Evolutionary conservation across 2,329 filamentous ascomycete genomes (phyloP).

Genomic region (Aspergillus pseudonomiae): DNA sequence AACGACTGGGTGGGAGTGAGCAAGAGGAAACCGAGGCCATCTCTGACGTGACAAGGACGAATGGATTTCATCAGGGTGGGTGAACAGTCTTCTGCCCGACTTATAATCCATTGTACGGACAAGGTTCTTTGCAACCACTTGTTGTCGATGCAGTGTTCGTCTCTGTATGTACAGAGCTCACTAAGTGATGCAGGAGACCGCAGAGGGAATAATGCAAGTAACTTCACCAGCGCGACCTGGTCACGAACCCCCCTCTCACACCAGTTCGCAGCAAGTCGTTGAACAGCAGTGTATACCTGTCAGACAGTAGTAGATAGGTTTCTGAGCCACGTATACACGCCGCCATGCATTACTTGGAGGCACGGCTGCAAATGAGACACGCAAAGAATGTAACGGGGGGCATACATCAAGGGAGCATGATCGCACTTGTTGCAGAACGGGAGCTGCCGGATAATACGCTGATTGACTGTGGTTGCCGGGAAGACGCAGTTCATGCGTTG

Average conservation of each 20-base stretch:
- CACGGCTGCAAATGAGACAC: conserved; percentile 19
- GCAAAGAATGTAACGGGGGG: conserved; percentile 18
- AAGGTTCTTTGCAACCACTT: background rate
- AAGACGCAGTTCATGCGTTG: conserved; percentile 17
- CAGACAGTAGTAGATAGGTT: conserved; percentile 2
- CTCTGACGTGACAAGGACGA: conserved; percentile 33
- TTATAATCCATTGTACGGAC: conserved; percentile 36
- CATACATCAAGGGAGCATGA: conserved; percentile 14
- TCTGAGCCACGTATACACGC: conserved; percentile 20
- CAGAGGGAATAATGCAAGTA: conserved; percentile 14
- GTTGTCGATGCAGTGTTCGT: background rate
- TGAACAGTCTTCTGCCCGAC: conserved; percentile 30
- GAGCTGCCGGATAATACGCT: background rate
- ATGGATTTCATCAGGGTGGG: conserved; percentile 31
- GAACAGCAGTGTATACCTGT: conserved; percentile 9
- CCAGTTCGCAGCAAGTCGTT: conserved; percentile 15
- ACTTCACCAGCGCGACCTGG: background rate
- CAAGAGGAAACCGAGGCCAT: conserved; percentile 33
- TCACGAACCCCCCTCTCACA: conserved; percentile 16
- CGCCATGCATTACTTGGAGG: conserved; percentile 17
- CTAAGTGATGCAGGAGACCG: conserved; percentile 11
- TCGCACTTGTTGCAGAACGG: background rate
- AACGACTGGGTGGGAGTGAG: conserved; percentile 27
- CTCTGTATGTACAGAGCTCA: conserved; percentile 6
- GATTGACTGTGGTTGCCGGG: conserved; percentile 14